phyloP scores from a whole-genome alignment of 148 eudicot species.

The Agrostemma githago region DNA sequence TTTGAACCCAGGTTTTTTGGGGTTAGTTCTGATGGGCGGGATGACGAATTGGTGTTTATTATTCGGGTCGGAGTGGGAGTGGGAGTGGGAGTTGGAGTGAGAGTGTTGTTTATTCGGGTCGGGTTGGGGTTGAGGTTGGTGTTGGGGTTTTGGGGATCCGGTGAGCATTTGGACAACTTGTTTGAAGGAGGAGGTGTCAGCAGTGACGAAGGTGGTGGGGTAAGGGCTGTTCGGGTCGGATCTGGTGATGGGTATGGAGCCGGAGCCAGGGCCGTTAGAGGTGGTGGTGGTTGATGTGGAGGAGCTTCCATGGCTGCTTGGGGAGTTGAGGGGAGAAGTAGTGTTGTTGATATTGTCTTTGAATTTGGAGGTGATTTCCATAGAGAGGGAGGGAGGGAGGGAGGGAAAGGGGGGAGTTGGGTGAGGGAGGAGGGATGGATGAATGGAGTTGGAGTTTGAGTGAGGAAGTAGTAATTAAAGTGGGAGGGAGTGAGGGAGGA shows the following conservation, averaged over 20 bases:
- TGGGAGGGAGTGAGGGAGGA: slow-evolving; percentile 22
- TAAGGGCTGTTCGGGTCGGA: slow-evolving; percentile 64
- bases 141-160: slow-evolving; percentile 42
- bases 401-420: neutral
- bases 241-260: slow-evolving; percentile 46
- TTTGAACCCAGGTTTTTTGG: slow-evolving; percentile 56
- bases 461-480: no score
- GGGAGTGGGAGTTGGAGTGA: slow-evolving; percentile 20
- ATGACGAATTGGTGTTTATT: slow-evolving; percentile 25
- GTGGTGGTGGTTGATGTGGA: slow-evolving; percentile 24
- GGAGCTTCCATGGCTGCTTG: slow-evolving; percentile 12
- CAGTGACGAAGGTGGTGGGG: slow-evolving; percentile 87
- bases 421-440: slow-evolving; percentile 18
- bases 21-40: slow-evolving; percentile 53
- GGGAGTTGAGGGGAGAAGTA: slow-evolving; percentile 39
- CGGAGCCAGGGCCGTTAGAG: slow-evolving; percentile 11
- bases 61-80: slow-evolving; percentile 20
- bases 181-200: slow-evolving; percentile 70
- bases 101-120: slow-evolving; percentile 12
- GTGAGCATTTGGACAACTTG: slow-evolving; percentile 90
- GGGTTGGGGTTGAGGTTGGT: neutral
- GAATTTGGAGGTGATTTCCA: slow-evolving; percentile 52
- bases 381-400: slow-evolving; percentile 23
- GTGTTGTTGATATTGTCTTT: slow-evolving; percentile 30
- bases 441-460: slow-evolving; percentile 12